A percentile compares a stretch with the other conserved stretches of the same genome.
Evolutionary conservation across 2,329 filamentous ascomycete species (phyloP).

Genomic region (Cercospora sp.): DNA sequence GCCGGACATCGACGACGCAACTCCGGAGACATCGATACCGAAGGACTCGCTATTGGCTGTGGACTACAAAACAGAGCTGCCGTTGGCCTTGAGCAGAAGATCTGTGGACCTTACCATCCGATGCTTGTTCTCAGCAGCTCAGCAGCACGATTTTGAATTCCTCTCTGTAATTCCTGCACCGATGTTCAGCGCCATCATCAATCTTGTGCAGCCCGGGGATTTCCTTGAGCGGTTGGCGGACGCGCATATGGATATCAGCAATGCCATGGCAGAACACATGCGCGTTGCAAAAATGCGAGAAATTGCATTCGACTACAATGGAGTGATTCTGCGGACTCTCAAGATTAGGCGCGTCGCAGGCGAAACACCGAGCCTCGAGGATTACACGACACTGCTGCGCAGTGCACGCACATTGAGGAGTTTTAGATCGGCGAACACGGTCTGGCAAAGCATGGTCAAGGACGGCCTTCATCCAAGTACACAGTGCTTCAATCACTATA

Average conservation of each 20-base stretch:
- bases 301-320: conserved; percentile 44
- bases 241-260: conserved; percentile 54
- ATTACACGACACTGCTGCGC: conserved; percentile 56
- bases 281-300: conserved; percentile 41
- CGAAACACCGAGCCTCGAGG: conserved; percentile 44
- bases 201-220: conserved; percentile 59
- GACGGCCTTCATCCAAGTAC: conserved; percentile 47
- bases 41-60: conserved; percentile 26
- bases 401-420: conserved; percentile 53
- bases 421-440: conserved; percentile 43
- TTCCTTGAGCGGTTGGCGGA: conserved; percentile 51
- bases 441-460: conserved; percentile 51
- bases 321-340: conserved; percentile 43
- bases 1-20: neutral
- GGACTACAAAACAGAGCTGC: conserved; percentile 29
- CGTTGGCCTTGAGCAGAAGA: conserved; percentile 23
- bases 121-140: conserved; percentile 32
- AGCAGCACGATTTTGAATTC: conserved; percentile 32
- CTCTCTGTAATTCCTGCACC: conserved; percentile 51
- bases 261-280: conserved; percentile 48
- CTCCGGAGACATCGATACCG: conserved; percentile 4
- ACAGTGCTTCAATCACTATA: conserved; percentile 57
- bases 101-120: conserved; percentile 31
- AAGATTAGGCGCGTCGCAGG: conserved; percentile 42
- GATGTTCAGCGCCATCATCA: conserved; percentile 64